Evolutionary conservation across 1,284 basidiomycete genomes (phyloP).

Genomic region (Phylloporus gajari): DNA sequence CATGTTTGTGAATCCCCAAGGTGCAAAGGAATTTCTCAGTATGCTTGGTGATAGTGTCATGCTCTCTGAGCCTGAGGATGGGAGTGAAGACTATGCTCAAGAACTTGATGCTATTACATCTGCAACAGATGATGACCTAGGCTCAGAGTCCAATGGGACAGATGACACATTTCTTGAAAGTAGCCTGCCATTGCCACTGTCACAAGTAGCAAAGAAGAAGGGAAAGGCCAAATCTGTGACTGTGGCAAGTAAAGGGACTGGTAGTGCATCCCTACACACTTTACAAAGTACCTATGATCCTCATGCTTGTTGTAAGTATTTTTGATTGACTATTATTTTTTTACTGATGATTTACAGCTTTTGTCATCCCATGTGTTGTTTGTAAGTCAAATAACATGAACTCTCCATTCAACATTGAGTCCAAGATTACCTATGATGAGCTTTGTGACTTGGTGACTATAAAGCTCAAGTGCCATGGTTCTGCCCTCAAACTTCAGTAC

Average conservation of each 20-base stretch:
- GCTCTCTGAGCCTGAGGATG: not conserved
- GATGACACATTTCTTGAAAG: constrained; percentile 16
- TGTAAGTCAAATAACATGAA: constrained; percentile 6
- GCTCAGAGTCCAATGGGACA: constrained; percentile 6
- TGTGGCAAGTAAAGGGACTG: too few relatives aligned
- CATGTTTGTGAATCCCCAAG: not conserved
- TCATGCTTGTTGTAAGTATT: not conserved
- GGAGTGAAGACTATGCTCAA: constrained; percentile 3
- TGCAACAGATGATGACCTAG: not conserved
- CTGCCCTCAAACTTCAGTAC: constrained; percentile 3
- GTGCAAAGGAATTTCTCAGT: constrained; percentile 5
- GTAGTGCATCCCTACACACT: too few relatives aligned
- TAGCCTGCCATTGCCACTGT: not conserved
- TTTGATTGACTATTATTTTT: not conserved
- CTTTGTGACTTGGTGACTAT: not conserved
- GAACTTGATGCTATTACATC: constrained; percentile 6
- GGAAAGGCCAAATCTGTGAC: not conserved
- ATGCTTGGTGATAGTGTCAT: not conserved
- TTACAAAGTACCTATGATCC: constrained; percentile 10
- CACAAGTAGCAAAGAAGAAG: not conserved
- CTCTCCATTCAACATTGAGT: not conserved
- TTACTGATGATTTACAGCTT: constrained; percentile 10
- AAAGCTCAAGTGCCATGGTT: not conserved
- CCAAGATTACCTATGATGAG: not conserved
- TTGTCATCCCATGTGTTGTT: constrained; percentile 12